These are phyloP conservation scores for Pichia nanzhaoensis DNA, from an alignment of 805 yeast species.

Conservation along the genomic window DNA sequence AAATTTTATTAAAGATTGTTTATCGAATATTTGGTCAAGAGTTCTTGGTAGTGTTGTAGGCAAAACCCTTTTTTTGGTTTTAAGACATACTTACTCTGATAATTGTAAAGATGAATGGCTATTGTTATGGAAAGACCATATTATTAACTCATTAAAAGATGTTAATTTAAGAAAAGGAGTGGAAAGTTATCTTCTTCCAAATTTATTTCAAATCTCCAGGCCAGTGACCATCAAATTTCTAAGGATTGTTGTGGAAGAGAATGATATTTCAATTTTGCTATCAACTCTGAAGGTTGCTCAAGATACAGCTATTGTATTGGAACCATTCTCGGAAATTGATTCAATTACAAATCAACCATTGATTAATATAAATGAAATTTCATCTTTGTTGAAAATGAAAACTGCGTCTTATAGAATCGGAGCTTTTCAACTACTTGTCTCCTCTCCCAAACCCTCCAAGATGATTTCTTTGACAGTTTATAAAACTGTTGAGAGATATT, in stretches of 20 bases:
- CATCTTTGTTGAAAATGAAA: conserved; percentile 40
- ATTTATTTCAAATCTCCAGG: conserved; percentile 48
- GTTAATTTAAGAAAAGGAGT: conserved; percentile 38
- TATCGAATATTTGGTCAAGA: conserved; percentile 45
- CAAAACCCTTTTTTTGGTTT: conserved; percentile 42
- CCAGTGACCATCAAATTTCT: conserved; percentile 30
- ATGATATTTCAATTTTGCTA: conserved; percentile 37
- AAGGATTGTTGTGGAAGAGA: conserved; percentile 14
- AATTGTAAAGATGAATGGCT: conserved; percentile 39
- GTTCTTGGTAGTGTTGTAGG: conserved; percentile 63
- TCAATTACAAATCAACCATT: conserved; percentile 20
- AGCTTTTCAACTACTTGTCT: conserved; percentile 54
- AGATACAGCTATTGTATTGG: conserved; percentile 44
- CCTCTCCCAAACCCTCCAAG: conserved; percentile 54
- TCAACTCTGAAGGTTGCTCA: conserved; percentile 61
- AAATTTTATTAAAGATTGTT: conserved; percentile 39
- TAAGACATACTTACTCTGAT: conserved; percentile 27
- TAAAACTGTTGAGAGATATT: conserved; percentile 35
- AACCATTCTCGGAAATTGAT: conserved; percentile 39
- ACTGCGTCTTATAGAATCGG: conserved; percentile 37
- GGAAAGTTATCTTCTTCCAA: conserved; percentile 55
- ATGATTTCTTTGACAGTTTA: conserved; percentile 44
- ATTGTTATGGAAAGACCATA: conserved; percentile 40
- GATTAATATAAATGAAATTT: conserved; percentile 26
- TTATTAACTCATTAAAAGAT: conserved; percentile 31